Evolutionary conservation across 73 alveolate genomes (phyloP).

Genomic region (Paramecium pentaurelia): DNA sequence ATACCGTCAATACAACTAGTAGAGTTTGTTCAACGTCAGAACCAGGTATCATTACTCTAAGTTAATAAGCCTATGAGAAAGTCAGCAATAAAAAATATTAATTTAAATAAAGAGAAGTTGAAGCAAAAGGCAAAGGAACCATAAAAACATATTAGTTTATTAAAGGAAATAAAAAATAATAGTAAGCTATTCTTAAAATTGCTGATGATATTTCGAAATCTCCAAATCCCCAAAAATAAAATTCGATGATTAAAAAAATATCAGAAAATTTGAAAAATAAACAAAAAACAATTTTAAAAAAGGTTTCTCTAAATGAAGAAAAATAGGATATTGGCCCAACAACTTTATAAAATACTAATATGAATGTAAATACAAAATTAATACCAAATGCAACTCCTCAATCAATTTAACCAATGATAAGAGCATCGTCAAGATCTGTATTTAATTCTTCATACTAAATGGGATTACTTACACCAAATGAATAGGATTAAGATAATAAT

Average conservation of each 20-base stretch:
- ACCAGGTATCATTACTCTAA: constrained; percentile 40
- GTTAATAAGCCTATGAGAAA: constrained; percentile 12
- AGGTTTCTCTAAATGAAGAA: not conserved
- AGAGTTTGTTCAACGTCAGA: constrained; percentile 88
- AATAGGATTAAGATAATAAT: not conserved
- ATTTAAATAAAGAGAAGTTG: constrained; percentile 42
- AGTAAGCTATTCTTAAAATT: constrained; percentile 52
- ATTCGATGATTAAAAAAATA: not conserved
- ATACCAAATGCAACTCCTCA: not conserved
- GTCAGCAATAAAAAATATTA: not conserved
- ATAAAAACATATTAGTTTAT: constrained; percentile 71
- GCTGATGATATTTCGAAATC: constrained; percentile 56
- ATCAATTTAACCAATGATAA: not conserved
- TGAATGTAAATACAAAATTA: not conserved
- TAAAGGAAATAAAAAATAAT: constrained; percentile 54
- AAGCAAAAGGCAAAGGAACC: constrained; percentile 81
- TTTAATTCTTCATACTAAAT: not conserved
- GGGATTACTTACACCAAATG: not conserved
- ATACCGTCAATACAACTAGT: constrained; percentile 93
- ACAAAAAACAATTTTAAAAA: not conserved
- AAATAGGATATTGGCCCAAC: not conserved
- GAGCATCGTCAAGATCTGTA: not conserved
- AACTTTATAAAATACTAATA: not conserved
- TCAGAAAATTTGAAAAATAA: not conserved
- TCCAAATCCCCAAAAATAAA: not conserved